These are phyloP conservation scores for Skeletonema menzelii DNA, from an alignment of 108 stramenopile genomes.

Conservation along the genomic window DNA sequence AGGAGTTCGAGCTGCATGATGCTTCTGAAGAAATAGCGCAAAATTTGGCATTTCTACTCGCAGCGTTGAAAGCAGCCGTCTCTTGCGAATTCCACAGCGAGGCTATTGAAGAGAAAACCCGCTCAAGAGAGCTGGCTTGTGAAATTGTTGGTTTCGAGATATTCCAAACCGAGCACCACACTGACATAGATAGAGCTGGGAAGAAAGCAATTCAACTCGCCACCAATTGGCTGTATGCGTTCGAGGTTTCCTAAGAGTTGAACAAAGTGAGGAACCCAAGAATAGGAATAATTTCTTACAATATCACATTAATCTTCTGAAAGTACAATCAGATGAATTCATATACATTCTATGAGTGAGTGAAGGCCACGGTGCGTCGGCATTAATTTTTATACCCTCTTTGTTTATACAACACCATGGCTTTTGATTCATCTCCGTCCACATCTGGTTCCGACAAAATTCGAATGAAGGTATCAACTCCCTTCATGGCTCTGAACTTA, in stretches of 20 bases:
- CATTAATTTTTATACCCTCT: slow-evolving; percentile 11
- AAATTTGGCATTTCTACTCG: slow-evolving; percentile 40
- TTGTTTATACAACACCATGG: slow-evolving; percentile 12
- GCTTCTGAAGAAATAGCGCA: slow-evolving; percentile 35
- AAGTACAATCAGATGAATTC: not conserved
- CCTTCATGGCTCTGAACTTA: slow-evolving; percentile 28
- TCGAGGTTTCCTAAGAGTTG: not conserved
- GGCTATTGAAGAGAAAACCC: slow-evolving; percentile 1
- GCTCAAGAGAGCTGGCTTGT: slow-evolving; percentile 24
- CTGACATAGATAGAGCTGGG: not conserved
- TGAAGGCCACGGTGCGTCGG: not conserved
- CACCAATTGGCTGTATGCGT: not conserved
- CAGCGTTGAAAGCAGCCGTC: slow-evolving; percentile 49
- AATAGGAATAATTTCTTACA: not conserved
- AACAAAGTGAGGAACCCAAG: not conserved
- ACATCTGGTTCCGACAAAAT: slow-evolving; percentile 16
- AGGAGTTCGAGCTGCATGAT: slow-evolving; percentile 44
- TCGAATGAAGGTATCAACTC: not conserved
- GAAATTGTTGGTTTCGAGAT: slow-evolving; percentile 6
- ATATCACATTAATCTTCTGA: not conserved
- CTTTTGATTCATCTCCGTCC: slow-evolving; percentile 14
- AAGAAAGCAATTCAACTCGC: slow-evolving; percentile 6
- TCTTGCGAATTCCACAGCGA: slow-evolving; percentile 28
- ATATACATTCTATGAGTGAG: not conserved
- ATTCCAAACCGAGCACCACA: not conserved